Percentiles rank a stretch among this genome's conserved stretches.
Evolutionary conservation across 768 basidiomycete species (phyloP).

Genomic region (Candolleomyces eurysporus): DNA sequence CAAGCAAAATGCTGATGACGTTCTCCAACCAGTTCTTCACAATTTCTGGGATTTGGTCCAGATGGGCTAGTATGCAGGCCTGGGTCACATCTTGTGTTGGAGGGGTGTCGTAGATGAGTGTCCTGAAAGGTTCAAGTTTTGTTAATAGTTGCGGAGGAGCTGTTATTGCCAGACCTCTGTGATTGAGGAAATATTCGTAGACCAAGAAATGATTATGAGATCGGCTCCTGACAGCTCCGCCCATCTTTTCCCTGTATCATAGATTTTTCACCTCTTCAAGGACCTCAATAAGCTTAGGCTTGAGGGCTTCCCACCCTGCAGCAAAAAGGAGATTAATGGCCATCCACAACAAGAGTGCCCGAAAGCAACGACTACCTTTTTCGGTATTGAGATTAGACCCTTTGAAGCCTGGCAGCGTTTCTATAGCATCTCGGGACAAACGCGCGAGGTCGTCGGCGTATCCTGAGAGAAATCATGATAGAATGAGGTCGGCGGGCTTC

Average conservation of each 20-base stretch:
- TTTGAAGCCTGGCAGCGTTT: neutral
- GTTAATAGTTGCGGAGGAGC: neutral
- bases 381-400: neutral
- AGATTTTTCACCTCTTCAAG: neutral
- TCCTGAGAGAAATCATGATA: neutral
- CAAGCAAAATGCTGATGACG: neutral
- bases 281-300: neutral
- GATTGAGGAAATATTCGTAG: neutral
- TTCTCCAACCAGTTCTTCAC: neutral
- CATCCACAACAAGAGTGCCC: neutral
- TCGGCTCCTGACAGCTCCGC: neutral
- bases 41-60: neutral
- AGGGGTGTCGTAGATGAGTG: neutral
- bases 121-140: slow-evolving; percentile 1
- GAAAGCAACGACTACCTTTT: neutral
- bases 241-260: neutral
- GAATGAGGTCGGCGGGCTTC: neutral
- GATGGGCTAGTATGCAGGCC: neutral
- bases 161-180: neutral
- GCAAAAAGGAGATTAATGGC: neutral
- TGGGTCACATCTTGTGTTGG: neutral
- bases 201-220: neutral
- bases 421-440: neutral
- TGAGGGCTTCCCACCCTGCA: neutral
- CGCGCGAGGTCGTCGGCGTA: neutral